These are phyloP conservation scores for Eimeria falciformis DNA, from an alignment of 169 alveolate genomes.

Conservation along the genomic window DNA sequence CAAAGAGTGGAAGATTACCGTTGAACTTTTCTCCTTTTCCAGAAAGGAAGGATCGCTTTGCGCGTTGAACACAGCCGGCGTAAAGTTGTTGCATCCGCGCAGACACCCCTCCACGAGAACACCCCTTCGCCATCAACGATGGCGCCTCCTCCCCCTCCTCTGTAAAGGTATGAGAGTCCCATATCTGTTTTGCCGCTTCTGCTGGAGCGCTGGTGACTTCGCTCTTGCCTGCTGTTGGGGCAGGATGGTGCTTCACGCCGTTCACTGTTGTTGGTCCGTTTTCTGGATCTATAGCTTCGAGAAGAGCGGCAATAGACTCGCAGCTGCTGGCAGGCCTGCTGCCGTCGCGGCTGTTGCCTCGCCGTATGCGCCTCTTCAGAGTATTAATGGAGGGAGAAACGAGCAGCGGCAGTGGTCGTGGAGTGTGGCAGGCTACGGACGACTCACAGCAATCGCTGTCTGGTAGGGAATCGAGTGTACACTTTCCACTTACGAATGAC, in stretches of 20 bases:
- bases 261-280: background rate
- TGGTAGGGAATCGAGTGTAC: conserved; percentile 48
- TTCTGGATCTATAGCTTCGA: background rate
- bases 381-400: conserved; percentile 12
- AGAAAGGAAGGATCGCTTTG: conserved; percentile 19
- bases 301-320: conserved; percentile 41
- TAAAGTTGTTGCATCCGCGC: conserved; percentile 39
- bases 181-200: background rate
- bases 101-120: conserved; percentile 9
- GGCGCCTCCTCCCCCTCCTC: background rate
- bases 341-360: background rate
- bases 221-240: background rate
- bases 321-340: conserved; percentile 41
- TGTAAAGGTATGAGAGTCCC: background rate
- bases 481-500: conserved; percentile 29
- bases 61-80: conserved; percentile 40
- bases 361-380: conserved; percentile 35
- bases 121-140: conserved; percentile 33
- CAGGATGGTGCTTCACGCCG: background rate
- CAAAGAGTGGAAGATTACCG: background rate
- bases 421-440: background rate
- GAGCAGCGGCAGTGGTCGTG: background rate
- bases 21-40: background rate
- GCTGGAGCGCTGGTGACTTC: background rate
- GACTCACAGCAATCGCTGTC: conserved; percentile 62